These are phyloP conservation scores for Polychaeton citri DNA, from an alignment of 2,329 filamentous ascomycete species.

Conservation along the genomic window DNA sequence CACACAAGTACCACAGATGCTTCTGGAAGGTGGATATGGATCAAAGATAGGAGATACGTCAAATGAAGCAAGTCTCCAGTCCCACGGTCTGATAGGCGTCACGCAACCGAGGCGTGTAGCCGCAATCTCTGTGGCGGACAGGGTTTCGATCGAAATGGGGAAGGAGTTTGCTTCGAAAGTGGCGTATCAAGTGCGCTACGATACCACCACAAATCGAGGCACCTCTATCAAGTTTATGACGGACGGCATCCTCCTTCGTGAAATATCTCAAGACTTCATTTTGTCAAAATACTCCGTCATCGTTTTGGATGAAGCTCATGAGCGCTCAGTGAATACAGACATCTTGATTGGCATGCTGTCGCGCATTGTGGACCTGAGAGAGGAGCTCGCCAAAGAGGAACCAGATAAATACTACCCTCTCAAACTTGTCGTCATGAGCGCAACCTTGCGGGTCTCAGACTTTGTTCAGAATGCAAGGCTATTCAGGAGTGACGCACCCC, in stretches of 20 bases:
- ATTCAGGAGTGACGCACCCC: constrained; percentile 60
- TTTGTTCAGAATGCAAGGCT: constrained; percentile 73
- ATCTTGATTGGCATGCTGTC: constrained; percentile 97
- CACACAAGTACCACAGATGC: constrained; percentile 90
- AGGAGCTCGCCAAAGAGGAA: constrained; percentile 60
- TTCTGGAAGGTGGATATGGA: constrained; percentile 89
- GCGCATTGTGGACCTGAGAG: constrained; percentile 72
- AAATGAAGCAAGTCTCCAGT: background rate
- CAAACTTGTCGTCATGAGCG: constrained; percentile 97
- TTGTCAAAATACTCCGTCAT: constrained; percentile 84
- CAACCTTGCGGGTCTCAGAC: constrained; percentile 80
- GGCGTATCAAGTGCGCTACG: constrained; percentile 86
- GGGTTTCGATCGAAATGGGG: constrained; percentile 76
- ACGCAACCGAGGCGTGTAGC: constrained; percentile 92
- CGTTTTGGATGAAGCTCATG: constrained; percentile 92
- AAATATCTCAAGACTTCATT: constrained; percentile 79
- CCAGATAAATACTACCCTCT: constrained; percentile 55
- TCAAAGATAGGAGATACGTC: constrained; percentile 43
- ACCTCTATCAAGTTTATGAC: constrained; percentile 99
- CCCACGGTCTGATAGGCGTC: constrained; percentile 70
- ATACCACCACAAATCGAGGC: constrained; percentile 63
- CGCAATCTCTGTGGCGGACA: constrained; percentile 90
- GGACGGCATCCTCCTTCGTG: constrained; percentile 84
- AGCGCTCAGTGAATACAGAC: constrained; percentile 93
- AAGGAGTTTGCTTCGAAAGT: constrained; percentile 57